phyloP scores from a whole-genome alignment of 2,329 filamentous ascomycete species.

The Ophiocordyceps camponoti-floridani region DNA sequence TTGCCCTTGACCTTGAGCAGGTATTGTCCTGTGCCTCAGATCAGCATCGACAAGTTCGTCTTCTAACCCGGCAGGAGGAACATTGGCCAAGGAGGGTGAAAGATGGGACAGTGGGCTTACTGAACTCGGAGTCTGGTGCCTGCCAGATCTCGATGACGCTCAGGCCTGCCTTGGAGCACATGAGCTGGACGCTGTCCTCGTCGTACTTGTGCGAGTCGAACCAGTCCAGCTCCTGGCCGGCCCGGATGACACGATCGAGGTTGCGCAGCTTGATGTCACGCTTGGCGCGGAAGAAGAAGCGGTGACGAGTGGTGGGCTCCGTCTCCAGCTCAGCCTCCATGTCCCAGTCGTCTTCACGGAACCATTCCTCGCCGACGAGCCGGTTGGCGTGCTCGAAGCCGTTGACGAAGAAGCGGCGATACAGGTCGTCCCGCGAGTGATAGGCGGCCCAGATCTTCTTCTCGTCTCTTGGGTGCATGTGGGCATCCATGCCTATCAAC shows the following conservation, averaged over 20 bases:
- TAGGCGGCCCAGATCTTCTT: constrained; percentile 22
- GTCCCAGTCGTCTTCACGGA: constrained; percentile 19
- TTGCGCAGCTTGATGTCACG: constrained; percentile 11
- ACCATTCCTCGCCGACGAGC: constrained; percentile 15
- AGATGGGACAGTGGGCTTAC: constrained; percentile 8
- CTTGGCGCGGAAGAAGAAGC: constrained; percentile 20
- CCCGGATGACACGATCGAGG: constrained; percentile 9
- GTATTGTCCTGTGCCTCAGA: constrained; percentile 17
- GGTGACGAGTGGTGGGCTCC: constrained; percentile 18
- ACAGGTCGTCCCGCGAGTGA: constrained; percentile 18
- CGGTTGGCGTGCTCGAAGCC: constrained; percentile 20
- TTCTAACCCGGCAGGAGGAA: too few relatives aligned
- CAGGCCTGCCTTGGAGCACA: constrained; percentile 20
- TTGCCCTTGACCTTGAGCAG: constrained; percentile 14
- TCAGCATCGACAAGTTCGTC: not conserved
- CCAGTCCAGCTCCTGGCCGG: constrained; percentile 21
- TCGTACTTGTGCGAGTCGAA: constrained; percentile 25
- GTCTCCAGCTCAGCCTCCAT: constrained; percentile 17
- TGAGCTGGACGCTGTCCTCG: constrained; percentile 16
- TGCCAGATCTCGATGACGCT: constrained; percentile 17
- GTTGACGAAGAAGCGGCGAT: constrained; percentile 18
- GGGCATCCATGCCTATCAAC: constrained; percentile 23
- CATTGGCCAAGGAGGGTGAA: too few relatives aligned
- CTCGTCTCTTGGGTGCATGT: constrained; percentile 13
- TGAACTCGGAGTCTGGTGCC: constrained; percentile 19